Base-by-base conservation (phyloP, 306 rosid species). In the Alnus glutinosa region DNA sequence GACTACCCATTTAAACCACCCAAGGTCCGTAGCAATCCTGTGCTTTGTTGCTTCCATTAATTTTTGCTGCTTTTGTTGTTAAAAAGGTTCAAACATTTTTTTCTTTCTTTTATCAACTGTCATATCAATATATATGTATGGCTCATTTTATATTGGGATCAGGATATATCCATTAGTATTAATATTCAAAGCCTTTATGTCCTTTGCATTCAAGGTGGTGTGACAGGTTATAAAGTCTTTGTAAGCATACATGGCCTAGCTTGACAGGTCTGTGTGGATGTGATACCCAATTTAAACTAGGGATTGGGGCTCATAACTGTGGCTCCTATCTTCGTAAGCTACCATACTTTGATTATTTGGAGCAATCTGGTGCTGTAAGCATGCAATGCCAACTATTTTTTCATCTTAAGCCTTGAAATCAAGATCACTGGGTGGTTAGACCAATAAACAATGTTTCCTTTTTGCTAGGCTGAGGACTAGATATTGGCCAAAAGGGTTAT, bases 1-100 rank as follows among this genome's bases (percentile, higher is more conserved):
- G 89, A 86, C 78, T 88, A 86, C 78, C 91, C 91, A 59, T 87
- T 86, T 64, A 87, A 89, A 80, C 90, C 92, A 57, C 92, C 90
- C 1, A 89, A 89, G 88, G 92, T 89, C 87, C 55, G 34, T 73
- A 44, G 18, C 13, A 39, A 18, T 34, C 39, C 7, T 3, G 18
- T 49, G 57, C 68, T 73, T 55, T 32, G 4, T 11, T 55, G 50
- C n/a, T 50, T 62, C 50, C 16, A 14, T 54, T 23, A 4, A n/a
- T 8, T 19, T 68, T 54, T 4, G 28, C 28, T 14, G 46, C 32
- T 48, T 14, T 37, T 16, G 7, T 1, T 78, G 67, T 55, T 74
- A 0, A 23, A 58, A 75, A 23, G 39, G 14, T 14, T 42, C 10
- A 67, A 67, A 7, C 51, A 8, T 39, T 18, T 12, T 67, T 8